Percentiles rank a stretch among this genome's conserved stretches.
phyloP scores from a whole-genome alignment of 2,329 filamentous ascomycete genomes.

The Calonectria hongkongensis region DNA sequence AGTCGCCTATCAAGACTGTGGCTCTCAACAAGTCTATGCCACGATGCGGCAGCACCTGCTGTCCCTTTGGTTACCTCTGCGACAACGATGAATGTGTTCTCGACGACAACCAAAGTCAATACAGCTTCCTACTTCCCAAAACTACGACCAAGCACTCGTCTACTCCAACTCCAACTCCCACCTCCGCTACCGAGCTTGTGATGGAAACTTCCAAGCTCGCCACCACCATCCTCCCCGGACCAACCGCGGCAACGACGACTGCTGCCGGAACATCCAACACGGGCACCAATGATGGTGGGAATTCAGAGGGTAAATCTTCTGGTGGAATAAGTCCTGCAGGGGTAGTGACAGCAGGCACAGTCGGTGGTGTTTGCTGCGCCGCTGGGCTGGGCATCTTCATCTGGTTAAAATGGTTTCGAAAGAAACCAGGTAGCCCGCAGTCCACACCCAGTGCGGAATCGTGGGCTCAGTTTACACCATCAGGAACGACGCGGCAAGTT shows the following conservation, averaged over 20 bases:
- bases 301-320: conserved; percentile 33
- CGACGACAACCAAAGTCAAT: conserved; percentile 49
- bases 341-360: conserved; percentile 49
- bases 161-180: conserved; percentile 7
- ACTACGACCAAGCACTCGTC: conserved; percentile 34
- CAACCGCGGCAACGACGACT: conserved; percentile 36
- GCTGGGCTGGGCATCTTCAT: conserved; percentile 51
- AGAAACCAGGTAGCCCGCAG: conserved; percentile 34
- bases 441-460: conserved; percentile 35
- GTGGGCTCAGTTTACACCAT: conserved; percentile 49
- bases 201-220: conserved; percentile 49
- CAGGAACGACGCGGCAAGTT: conserved; percentile 46
- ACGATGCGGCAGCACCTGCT: conserved; percentile 49
- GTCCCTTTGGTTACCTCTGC: conserved; percentile 54
- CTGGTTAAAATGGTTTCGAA: conserved; percentile 54
- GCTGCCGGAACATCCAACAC: conserved; percentile 38
- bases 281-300: conserved; percentile 4
- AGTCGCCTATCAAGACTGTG: conserved; percentile 48
- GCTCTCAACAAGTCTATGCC: conserved; percentile 46
- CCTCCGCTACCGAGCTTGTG: conserved; percentile 32
- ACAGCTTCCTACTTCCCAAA: conserved; percentile 47
- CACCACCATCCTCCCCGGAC: conserved; percentile 28
- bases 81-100: conserved; percentile 45
- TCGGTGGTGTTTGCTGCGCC: conserved; percentile 51
- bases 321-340: conserved; percentile 46